These are phyloP conservation scores for Trichophyton benhamiae DNA, from an alignment of 2,329 filamentous ascomycete genomes.

Conservation along the genomic window DNA sequence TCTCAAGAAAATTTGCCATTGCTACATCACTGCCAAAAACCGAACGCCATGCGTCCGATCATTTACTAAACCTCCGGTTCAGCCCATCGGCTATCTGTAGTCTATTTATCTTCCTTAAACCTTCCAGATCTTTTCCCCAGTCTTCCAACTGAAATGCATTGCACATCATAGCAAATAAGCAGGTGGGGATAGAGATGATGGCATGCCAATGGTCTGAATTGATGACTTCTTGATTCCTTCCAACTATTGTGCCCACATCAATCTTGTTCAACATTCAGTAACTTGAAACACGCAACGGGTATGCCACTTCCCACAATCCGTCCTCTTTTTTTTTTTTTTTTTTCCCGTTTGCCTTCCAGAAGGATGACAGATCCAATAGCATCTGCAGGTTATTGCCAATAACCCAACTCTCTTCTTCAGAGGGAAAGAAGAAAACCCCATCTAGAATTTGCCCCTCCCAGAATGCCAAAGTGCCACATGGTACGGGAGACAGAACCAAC, in stretches of 20 bases:
- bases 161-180: neutral
- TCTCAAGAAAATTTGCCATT: neutral
- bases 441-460: neutral
- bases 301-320: too few relatives aligned
- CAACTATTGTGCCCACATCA: neutral
- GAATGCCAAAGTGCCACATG: neutral
- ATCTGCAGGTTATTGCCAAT: neutral
- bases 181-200: neutral
- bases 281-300: neutral
- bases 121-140: neutral
- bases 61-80: neutral
- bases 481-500: neutral
- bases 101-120: neutral
- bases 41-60: neutral
- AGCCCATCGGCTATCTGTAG: neutral
- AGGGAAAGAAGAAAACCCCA: neutral
- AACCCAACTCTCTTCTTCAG: neutral
- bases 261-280: neutral
- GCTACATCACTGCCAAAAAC: neutral
- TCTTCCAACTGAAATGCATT: neutral
- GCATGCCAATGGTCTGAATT: neutral
- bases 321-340: too few relatives aligned
- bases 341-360: neutral
- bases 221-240: neutral
- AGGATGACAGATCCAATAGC: neutral